Conservation (phyloP, 2,329 filamentous ascomycete species). For the Colletotrichum theobromicola region DNA sequence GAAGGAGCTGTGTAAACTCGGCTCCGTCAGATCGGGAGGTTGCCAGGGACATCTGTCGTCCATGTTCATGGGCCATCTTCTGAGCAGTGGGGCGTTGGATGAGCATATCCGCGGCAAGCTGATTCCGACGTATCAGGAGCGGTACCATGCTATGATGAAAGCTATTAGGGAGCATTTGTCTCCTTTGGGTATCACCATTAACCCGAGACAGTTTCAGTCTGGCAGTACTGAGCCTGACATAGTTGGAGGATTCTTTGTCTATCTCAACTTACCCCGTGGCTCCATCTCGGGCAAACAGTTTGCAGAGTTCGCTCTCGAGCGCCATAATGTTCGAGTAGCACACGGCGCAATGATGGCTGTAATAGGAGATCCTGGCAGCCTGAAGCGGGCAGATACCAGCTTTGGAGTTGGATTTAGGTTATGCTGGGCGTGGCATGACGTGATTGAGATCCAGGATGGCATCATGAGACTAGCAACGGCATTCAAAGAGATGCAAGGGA, state of each 20-base stretch:
- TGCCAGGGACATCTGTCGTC: not conserved
- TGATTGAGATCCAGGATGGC: slow-evolving; percentile 68
- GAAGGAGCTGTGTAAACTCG: slow-evolving; percentile 60
- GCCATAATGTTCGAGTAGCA: not conserved
- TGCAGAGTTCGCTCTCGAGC: not conserved
- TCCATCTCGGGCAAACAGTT: not conserved
- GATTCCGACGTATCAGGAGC: not conserved
- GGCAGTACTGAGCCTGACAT: not conserved
- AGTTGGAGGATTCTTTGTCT: not conserved
- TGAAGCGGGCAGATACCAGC: slow-evolving; percentile 53
- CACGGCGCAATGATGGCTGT: not conserved
- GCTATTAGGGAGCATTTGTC: not conserved
- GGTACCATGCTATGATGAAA: not conserved
- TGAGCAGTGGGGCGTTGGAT: not conserved
- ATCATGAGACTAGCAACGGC: slow-evolving; percentile 62
- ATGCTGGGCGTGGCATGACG: slow-evolving; percentile 76
- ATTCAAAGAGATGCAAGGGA: not conserved
- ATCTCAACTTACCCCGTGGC: not conserved
- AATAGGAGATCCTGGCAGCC: not conserved
- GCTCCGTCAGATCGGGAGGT: slow-evolving; percentile 45
- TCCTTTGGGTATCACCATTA: not conserved
- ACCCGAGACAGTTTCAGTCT: not conserved
- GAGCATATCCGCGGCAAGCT: not conserved
- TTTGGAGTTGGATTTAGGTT: slow-evolving; percentile 68
- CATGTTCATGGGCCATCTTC: not conserved